phyloP scores from a whole-genome alignment of 805 yeast species.

The Yarrowia sp. region DNA sequence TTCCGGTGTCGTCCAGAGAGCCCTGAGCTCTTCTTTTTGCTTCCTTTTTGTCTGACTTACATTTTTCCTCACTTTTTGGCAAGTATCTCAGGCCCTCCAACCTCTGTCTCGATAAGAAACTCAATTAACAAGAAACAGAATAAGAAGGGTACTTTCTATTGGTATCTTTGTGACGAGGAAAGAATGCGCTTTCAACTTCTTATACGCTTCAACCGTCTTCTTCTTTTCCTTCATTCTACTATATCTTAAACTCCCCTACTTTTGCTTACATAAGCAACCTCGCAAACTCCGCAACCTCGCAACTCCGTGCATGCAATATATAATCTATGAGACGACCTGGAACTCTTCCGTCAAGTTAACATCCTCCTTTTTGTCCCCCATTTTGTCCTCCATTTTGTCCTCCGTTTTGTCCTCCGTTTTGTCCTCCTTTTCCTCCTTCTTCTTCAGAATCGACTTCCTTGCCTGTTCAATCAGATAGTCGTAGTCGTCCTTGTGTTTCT shows the following conservation, averaged over 20 bases:
- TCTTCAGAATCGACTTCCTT: conserved; percentile 23
- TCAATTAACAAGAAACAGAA: neutral
- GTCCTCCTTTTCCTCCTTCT: conserved; percentile 1
- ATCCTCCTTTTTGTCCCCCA: neutral
- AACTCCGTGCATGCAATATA: conserved; percentile 16
- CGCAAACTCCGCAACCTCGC: neutral
- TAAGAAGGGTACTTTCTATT: too few relatives aligned
- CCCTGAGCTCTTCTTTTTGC: neutral
- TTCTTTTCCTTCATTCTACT: too few relatives aligned
- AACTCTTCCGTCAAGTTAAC: neutral
- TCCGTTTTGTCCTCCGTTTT: neutral
- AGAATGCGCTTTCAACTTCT: too few relatives aligned
- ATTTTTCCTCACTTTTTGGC: neutral
- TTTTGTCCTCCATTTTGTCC: neutral
- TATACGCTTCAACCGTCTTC: too few relatives aligned
- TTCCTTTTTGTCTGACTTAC: neutral
- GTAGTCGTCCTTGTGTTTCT: conserved; percentile 44
- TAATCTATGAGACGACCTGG: conserved; percentile 4
- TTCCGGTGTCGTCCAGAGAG: conserved; percentile 21
- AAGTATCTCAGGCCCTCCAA: too few relatives aligned
- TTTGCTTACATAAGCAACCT: too few relatives aligned
- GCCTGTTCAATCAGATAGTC: conserved; percentile 45
- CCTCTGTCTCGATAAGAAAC: neutral
- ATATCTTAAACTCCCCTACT: too few relatives aligned
- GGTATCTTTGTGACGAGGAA: too few relatives aligned